Conservation (phyloP, 2,329 filamentous ascomycete genomes). For the Lasiodiplodia citricola region DNA sequence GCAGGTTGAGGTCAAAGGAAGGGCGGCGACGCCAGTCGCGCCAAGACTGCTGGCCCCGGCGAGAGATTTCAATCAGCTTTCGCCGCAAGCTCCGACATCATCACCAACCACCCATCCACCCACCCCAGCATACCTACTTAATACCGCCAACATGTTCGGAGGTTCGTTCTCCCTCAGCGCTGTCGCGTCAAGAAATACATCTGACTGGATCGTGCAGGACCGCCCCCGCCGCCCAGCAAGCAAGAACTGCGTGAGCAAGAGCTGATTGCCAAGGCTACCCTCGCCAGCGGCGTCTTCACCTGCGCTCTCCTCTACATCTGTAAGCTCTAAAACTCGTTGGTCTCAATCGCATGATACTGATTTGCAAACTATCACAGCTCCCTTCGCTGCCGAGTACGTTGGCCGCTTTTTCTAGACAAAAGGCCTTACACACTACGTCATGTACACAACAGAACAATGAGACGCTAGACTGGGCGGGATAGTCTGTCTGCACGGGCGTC, state of each 20-base stretch:
- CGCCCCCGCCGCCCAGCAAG: slow-evolving; percentile 67
- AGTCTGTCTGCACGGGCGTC: neutral
- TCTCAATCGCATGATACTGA: neutral
- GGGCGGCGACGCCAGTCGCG: slow-evolving; percentile 2
- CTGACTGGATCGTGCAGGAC: slow-evolving; percentile 53
- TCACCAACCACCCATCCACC: neutral
- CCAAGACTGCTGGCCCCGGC: neutral
- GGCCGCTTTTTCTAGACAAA: slow-evolving; percentile 12
- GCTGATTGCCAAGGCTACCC: slow-evolving; percentile 67
- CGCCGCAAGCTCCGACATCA: slow-evolving; percentile 25
- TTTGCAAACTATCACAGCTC: slow-evolving; percentile 47
- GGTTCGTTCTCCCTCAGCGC: slow-evolving; percentile 50
- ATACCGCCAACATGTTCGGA: slow-evolving; percentile 62
- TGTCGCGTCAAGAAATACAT: too few relatives aligned
- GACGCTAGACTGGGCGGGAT: neutral
- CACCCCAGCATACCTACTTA: neutral
- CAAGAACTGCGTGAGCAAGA: slow-evolving; percentile 74
- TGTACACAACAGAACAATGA: slow-evolving; percentile 2
- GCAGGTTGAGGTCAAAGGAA: slow-evolving; percentile 12
- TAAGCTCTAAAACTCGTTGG: slow-evolving; percentile 52
- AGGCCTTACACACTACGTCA: slow-evolving; percentile 3
- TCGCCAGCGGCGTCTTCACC: slow-evolving; percentile 70
- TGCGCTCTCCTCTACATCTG: slow-evolving; percentile 77
- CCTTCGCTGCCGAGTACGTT: slow-evolving; percentile 61
- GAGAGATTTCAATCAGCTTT: slow-evolving; percentile 23